Evolutionary conservation across 441 rosid species (phyloP).

Genomic region (Euphorbia schlechtendalii): DNA sequence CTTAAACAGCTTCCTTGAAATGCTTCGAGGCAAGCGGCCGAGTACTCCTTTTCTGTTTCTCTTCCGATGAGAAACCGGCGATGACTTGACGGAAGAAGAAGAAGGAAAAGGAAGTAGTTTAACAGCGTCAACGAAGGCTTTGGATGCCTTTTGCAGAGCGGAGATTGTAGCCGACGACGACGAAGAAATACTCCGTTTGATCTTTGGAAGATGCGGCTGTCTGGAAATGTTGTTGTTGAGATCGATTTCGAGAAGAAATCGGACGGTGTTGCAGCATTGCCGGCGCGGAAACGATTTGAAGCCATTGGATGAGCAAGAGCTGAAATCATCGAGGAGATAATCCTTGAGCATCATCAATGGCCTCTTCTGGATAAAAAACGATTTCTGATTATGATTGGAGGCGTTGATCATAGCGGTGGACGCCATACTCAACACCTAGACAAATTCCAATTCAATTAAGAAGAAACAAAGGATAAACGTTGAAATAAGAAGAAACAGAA

Average conservation of each 20-base stretch:
- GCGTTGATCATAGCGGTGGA: constrained; percentile 2
- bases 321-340: constrained; percentile 54
- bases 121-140: constrained; percentile 48
- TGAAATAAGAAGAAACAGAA: too few relatives aligned
- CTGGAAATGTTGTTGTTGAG: constrained; percentile 23
- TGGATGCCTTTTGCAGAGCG: constrained; percentile 51
- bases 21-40: constrained; percentile 28
- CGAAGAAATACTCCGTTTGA: constrained; percentile 15
- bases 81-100: constrained; percentile 27
- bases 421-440: constrained; percentile 7
- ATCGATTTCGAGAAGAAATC: constrained; percentile 49
- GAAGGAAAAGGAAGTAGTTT: constrained; percentile 37
- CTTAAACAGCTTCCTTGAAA: constrained; percentile 39
- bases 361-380: constrained; percentile 16
- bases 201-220: constrained; percentile 21
- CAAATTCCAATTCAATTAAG: too few relatives aligned
- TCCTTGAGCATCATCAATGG: constrained; percentile 47
- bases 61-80: constrained; percentile 16
- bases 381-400: constrained; percentile 16
- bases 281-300: constrained; percentile 73
- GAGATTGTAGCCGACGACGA: constrained; percentile 28
- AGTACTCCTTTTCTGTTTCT: constrained; percentile 14
- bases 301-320: constrained; percentile 78
- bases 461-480: too few relatives aligned
- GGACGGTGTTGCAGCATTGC: constrained; percentile 53